phyloP scores from a whole-genome alignment of 2,329 filamentous ascomycete genomes.

The Cercospora canescens region DNA sequence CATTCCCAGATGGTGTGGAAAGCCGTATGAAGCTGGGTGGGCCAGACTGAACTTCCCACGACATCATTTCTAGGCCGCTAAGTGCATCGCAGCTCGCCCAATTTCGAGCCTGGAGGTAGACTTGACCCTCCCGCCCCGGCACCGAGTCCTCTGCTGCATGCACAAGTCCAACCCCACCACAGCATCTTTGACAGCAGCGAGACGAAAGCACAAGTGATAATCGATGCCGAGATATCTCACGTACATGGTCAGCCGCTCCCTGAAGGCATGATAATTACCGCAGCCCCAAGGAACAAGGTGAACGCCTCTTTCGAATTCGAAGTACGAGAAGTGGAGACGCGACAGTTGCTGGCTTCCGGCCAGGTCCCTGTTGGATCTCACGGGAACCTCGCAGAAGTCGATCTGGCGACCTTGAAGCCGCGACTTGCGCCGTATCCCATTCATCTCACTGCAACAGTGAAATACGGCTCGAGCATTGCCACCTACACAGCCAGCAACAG shows the following conservation, averaged over 20 bases:
- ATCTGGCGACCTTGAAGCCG: slow-evolving; percentile 32
- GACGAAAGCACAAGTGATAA: slow-evolving; percentile 40
- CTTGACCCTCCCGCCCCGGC: slow-evolving; percentile 43
- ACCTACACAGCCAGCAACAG: slow-evolving; percentile 39
- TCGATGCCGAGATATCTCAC: slow-evolving; percentile 45
- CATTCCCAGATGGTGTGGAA: slow-evolving; percentile 52
- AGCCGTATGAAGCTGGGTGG: slow-evolving; percentile 41
- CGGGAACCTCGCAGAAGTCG: slow-evolving; percentile 39
- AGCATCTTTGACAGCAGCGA: slow-evolving; percentile 50
- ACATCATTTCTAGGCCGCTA: background rate
- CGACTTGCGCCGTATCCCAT: slow-evolving; percentile 40
- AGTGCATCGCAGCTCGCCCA: slow-evolving; percentile 41
- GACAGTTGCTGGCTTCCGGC: slow-evolving; percentile 13
- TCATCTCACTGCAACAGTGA: slow-evolving; percentile 31
- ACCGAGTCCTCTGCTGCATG: slow-evolving; percentile 41
- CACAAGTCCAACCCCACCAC: slow-evolving; percentile 50
- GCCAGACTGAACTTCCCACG: no score
- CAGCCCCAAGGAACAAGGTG: background rate
- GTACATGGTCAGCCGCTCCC: slow-evolving; percentile 38
- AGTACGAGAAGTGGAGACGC: background rate
- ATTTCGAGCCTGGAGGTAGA: slow-evolving; percentile 51
- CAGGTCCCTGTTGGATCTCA: slow-evolving; percentile 35
- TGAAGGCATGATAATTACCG: background rate
- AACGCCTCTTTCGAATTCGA: background rate
- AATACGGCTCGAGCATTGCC: slow-evolving; percentile 25